Base-by-base conservation (phyloP, 2,329 filamentous ascomycete genomes). In the Xylaria hypoxylon region DNA sequence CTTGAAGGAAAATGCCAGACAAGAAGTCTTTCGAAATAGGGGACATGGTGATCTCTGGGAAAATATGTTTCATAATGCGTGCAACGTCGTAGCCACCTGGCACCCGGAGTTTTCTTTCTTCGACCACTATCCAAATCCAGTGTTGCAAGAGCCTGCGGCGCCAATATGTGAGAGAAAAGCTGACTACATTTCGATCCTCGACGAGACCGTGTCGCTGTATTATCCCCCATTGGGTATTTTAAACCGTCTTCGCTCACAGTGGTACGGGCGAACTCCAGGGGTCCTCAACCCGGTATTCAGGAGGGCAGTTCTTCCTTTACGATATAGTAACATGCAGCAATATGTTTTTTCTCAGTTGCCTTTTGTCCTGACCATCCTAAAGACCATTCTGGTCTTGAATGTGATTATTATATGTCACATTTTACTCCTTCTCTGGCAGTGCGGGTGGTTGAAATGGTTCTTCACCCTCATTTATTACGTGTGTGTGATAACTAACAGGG, bases 241-340 rank as follows among this genome's bases (percentile, higher is more conserved):
- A n/a, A n/a, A n/a, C n/a, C n/a, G n/a, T 15, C 11, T 38, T 15
- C 10, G 13, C 13, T 15, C 13, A 15, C 10, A 38, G 35, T 38
- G 35, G 35, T 4, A 1, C 10, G 35, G 35, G 13, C 35, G 35
- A 38, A 38, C 35, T 15, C 35, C 35, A 1, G 35, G 35, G 35
- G 35, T 38, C 35, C 35, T 38, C 3, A 38, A 10, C 31, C 15
- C 26, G 3, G 26, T 10, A 31, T 28, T 50, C 6, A 31, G 3
- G 13, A 19, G 1, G 26, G 47, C 26, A 3, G 6, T 50, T 31
- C 5, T n/a, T 8, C 2, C 2, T n/a, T 10, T 50, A 31, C 47
- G 10, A 3, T 8, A 31, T 15, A 8, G 0, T 11, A 2, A 6
- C 3, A 2, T 50, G 1, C 2, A 13, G 4, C 5, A 7, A 5